These are phyloP conservation scores for Trichoderma aggressivum DNA, from an alignment of 2,329 filamentous ascomycete species.

Conservation along the genomic window DNA sequence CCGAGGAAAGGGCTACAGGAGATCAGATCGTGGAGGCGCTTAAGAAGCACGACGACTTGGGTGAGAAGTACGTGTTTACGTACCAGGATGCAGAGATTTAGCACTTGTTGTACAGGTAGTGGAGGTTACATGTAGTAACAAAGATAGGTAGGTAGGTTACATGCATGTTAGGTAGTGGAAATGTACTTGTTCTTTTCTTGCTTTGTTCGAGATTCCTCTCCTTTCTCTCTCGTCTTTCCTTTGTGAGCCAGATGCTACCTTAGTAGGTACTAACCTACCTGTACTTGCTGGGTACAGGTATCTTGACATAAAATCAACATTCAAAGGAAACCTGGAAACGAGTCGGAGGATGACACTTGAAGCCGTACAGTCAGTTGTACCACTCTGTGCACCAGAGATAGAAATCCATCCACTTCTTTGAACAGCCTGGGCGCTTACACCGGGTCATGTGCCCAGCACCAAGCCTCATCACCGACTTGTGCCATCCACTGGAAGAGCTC, in stretches of 20 bases:
- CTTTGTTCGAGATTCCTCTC: too few relatives aligned
- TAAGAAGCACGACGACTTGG: neutral
- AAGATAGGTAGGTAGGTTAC: too few relatives aligned
- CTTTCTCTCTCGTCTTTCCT: too few relatives aligned
- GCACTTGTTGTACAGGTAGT: too few relatives aligned
- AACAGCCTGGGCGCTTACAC: neutral
- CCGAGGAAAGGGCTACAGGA: neutral
- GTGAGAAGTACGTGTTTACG: neutral
- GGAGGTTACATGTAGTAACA: too few relatives aligned
- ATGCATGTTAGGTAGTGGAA: too few relatives aligned
- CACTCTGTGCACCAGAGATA: accelerated
- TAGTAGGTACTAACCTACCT: too few relatives aligned
- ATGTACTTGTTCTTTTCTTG: too few relatives aligned
- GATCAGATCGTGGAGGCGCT: neutral
- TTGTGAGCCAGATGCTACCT: too few relatives aligned
- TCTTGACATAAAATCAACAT: neutral
- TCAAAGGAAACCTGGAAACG: neutral
- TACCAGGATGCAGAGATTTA: neutral
- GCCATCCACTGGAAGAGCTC: neutral
- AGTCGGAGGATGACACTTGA: neutral
- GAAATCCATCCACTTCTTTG: neutral
- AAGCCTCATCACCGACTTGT: neutral
- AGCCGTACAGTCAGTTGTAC: neutral
- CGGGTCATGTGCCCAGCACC: neutral
- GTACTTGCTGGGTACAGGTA: too few relatives aligned